phyloP scores from a whole-genome alignment of 495 filamentous ascomycete genomes.

The Usnea hakonensis region DNA sequence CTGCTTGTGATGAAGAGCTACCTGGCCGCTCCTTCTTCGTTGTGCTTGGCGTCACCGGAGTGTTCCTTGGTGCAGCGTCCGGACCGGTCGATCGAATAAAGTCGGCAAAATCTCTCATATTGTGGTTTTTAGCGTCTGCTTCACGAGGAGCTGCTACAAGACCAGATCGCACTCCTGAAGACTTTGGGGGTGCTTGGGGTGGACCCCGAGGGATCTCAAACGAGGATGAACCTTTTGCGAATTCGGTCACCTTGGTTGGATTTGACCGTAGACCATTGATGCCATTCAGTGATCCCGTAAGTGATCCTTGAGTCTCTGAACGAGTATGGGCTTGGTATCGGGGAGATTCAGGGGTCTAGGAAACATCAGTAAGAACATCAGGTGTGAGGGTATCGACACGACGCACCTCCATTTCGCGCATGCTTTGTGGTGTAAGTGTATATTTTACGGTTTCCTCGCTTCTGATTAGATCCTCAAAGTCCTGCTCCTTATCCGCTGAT shows the following conservation, averaged over 20 bases:
- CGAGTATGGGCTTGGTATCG: constrained; percentile 31
- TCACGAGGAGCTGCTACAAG: constrained; percentile 13
- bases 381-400: background rate
- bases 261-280: constrained; percentile 26
- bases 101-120: constrained; percentile 74
- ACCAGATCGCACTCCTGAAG: constrained; percentile 4
- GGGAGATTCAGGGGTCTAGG: constrained; percentile 38
- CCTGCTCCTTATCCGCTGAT: constrained; percentile 41
- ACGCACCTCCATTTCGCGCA: constrained; percentile 78
- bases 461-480: constrained; percentile 82
- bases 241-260: constrained; percentile 6
- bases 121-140: constrained; percentile 31
- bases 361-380: constrained; percentile 5
- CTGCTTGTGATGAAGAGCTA: constrained; percentile 8
- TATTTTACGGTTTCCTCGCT: constrained; percentile 89
- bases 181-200: constrained; percentile 4
- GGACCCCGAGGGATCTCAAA: constrained; percentile 3
- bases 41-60: background rate
- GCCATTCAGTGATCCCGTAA: constrained; percentile 13
- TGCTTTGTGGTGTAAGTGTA: constrained; percentile 81
- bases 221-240: background rate
- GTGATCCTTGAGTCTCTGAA: constrained; percentile 22
- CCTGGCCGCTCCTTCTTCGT: constrained; percentile 2
- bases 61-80: constrained; percentile 28
- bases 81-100: constrained; percentile 83